A percentile compares a stretch with the other conserved stretches of the same genome.
Conservation (phyloP, 495 filamentous ascomycete species). For the Thermothielavioides terrestris region DNA sequence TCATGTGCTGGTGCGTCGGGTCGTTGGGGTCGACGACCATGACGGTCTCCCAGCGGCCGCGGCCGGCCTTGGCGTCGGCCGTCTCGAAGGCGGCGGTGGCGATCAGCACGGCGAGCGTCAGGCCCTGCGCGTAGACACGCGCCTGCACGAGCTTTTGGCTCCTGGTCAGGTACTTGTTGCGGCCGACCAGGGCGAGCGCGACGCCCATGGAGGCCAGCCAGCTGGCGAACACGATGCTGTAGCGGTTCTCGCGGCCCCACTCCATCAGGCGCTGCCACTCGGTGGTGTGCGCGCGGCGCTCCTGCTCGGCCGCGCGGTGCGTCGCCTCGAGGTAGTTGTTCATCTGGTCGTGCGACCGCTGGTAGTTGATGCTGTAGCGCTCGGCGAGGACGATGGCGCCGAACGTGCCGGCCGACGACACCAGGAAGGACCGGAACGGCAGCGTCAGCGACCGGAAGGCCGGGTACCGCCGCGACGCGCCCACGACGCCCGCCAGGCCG, state of each 20-base stretch:
- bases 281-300: slow-evolving; percentile 32
- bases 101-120: slow-evolving; percentile 82
- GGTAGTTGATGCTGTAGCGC: slow-evolving; percentile 64
- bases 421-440: slow-evolving; percentile 83
- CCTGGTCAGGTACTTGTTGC: slow-evolving; percentile 65
- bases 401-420: slow-evolving; percentile 77
- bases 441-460: slow-evolving; percentile 71
- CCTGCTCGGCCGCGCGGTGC: slow-evolving; percentile 27
- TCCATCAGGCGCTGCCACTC: slow-evolving; percentile 44
- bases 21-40: slow-evolving; percentile 65
- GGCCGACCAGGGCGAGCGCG: slow-evolving; percentile 65
- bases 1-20: slow-evolving; percentile 59
- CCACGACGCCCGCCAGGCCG: slow-evolving; percentile 55
- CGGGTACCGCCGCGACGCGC: slow-evolving; percentile 54
- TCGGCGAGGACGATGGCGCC: slow-evolving; percentile 80
- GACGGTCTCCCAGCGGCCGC: slow-evolving; percentile 67
- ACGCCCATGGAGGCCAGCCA: slow-evolving; percentile 80
- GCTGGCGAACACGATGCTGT: slow-evolving; percentile 73
- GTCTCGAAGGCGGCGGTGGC: slow-evolving; percentile 87
- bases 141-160: slow-evolving; percentile 95
- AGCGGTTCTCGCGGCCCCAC: slow-evolving; percentile 69
- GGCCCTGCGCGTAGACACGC: slow-evolving; percentile 92
- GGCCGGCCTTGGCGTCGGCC: slow-evolving; percentile 64
- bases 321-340: slow-evolving; percentile 58
- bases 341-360: slow-evolving; percentile 56